Evolutionary conservation across 2,329 filamentous ascomycete species (phyloP).

Genomic region (Aspergillus terreus): DNA sequence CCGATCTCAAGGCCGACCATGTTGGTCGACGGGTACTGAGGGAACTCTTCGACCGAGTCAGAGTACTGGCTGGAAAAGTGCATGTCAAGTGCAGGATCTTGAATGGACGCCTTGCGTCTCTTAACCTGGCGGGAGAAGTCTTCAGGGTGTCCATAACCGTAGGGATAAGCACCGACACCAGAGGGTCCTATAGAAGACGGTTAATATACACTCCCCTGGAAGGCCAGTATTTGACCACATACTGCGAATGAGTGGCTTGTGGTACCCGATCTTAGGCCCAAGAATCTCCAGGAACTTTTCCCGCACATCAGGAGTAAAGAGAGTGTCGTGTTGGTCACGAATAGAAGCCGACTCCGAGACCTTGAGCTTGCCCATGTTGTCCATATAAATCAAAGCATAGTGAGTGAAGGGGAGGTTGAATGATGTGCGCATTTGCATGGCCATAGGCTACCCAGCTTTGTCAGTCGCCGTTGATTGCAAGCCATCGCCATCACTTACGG

Average conservation of each 20-base stretch:
- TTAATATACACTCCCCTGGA: neutral
- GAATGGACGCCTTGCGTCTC: constrained; percentile 24
- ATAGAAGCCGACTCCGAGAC: constrained; percentile 33
- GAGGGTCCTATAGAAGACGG: constrained; percentile 2
- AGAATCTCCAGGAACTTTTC: constrained; percentile 34
- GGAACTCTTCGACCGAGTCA: constrained; percentile 22
- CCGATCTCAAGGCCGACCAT: constrained; percentile 35
- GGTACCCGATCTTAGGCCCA: constrained; percentile 27
- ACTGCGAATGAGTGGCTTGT: constrained; percentile 25
- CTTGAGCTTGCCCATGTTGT: constrained; percentile 30
- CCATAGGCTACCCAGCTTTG: constrained; percentile 23
- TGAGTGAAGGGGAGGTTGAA: constrained; percentile 29
- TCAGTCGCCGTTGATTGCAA: neutral
- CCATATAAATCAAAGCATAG: constrained; percentile 36
- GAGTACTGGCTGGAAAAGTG: constrained; percentile 11
- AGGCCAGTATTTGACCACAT: constrained; percentile 12
- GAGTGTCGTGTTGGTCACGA: constrained; percentile 24
- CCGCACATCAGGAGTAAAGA: constrained; percentile 34
- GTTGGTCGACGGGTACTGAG: constrained; percentile 17
- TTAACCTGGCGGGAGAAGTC: constrained; percentile 24
- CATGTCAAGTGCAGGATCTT: constrained; percentile 14
- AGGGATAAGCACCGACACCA: constrained; percentile 16
- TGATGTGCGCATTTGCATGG: constrained; percentile 19
- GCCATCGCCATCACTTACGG: constrained; percentile 19
- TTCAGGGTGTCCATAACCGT: constrained; percentile 13